These are phyloP conservation scores for Coemansia sp. DNA, from an alignment of 192 early-diverging fungal species.

Conservation along the genomic window DNA sequence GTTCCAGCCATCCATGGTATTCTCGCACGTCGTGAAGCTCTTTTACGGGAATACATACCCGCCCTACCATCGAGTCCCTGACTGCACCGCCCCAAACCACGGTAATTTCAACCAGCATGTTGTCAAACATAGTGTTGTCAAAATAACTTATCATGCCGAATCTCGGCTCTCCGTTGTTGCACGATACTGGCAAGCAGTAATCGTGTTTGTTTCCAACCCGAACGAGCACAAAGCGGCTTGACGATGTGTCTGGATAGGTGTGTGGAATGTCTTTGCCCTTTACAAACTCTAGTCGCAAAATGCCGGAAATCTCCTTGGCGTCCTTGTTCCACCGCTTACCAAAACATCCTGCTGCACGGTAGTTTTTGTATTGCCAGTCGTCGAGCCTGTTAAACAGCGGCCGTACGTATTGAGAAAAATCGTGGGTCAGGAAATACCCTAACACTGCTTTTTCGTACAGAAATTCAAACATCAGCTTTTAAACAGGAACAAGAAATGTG, in stretches of 20 bases:
- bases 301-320: not conserved
- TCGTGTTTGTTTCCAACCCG: slow-evolving; percentile 11
- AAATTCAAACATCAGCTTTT: slow-evolving; percentile 23
- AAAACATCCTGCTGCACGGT: slow-evolving; percentile 26
- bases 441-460: slow-evolving; percentile 17
- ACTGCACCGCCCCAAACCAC: slow-evolving; percentile 26
- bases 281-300: slow-evolving; percentile 19
- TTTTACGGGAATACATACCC: slow-evolving; percentile 28
- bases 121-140: slow-evolving; percentile 11
- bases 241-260: not conserved
- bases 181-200: slow-evolving; percentile 15
- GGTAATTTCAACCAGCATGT: slow-evolving; percentile 29
- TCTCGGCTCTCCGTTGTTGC: slow-evolving; percentile 23
- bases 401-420: slow-evolving; percentile 19
- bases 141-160: slow-evolving; percentile 36
- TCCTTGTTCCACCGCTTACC: slow-evolving; percentile 10
- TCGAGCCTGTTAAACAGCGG: slow-evolving; percentile 32
- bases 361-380: slow-evolving; percentile 14
- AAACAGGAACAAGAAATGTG: not conserved
- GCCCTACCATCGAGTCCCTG: slow-evolving; percentile 25
- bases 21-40: slow-evolving; percentile 37
- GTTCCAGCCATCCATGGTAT: slow-evolving; percentile 35
- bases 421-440: slow-evolving; percentile 1
- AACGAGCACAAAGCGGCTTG: slow-evolving; percentile 26
- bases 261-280: slow-evolving; percentile 34